A percentile compares a stretch with the other conserved stretches of the same genome.
phyloP scores from a whole-genome alignment of 345 rosid species.

The Citrus australasica region DNA sequence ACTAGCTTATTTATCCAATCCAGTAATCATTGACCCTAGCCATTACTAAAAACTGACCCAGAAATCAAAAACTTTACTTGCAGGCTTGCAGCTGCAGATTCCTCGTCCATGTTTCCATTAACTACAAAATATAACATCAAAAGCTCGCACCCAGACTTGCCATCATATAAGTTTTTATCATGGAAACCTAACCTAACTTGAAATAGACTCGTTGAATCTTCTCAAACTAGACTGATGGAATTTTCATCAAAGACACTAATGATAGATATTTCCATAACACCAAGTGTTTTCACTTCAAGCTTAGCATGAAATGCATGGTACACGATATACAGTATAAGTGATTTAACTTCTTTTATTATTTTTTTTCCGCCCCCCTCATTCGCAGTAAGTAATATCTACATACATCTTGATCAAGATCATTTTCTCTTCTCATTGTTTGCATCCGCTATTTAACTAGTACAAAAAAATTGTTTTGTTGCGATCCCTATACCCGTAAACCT shows the following conservation, averaged over 20 bases:
- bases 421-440: slow-evolving; percentile 10
- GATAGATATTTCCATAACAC: neutral
- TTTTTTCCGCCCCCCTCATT: neutral
- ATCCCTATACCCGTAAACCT: slow-evolving; percentile 17
- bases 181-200: neutral
- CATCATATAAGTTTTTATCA: neutral
- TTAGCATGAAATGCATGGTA: neutral
- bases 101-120: neutral
- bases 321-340: slow-evolving; percentile 25
- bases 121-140: neutral
- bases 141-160: neutral
- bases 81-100: neutral
- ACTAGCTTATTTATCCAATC: neutral
- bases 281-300: neutral
- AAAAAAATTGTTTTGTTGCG: slow-evolving; percentile 30
- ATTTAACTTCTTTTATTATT: neutral
- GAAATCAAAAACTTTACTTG: neutral
- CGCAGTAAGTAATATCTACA: slow-evolving; percentile 32
- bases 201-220: neutral
- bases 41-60: neutral
- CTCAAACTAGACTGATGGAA: neutral
- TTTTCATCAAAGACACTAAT: too few species aligned
- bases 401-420: slow-evolving; percentile 13
- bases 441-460: slow-evolving; percentile 29
- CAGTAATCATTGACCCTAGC: neutral